A percentile compares a stretch with the other conserved stretches of the same genome.
phyloP scores from a whole-genome alignment of 768 basidiomycete species.

The Termitomyces sp. region DNA sequence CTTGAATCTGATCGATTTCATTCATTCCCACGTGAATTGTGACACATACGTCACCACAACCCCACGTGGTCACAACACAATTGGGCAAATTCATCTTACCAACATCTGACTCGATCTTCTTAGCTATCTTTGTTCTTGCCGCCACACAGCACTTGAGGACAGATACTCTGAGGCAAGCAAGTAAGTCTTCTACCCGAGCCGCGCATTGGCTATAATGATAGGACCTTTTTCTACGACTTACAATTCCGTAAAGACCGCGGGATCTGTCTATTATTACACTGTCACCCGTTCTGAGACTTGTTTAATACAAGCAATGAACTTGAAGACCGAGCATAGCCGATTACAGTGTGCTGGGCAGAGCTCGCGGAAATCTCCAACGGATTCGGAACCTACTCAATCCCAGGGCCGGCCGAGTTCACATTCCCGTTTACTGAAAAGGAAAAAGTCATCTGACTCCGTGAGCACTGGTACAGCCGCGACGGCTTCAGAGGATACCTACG shows the following conservation, averaged over 20 bases:
- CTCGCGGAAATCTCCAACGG: background rate
- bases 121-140: background rate
- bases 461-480: conserved; percentile 12
- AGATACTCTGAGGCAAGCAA: no score
- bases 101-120: no score
- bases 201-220: background rate
- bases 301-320: background rate
- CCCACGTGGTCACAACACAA: background rate
- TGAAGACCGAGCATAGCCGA: background rate
- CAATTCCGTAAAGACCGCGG: background rate
- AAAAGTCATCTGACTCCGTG: conserved; percentile 16
- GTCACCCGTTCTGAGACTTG: background rate
- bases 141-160: background rate
- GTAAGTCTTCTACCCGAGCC: background rate
- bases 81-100: no score
- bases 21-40: conserved; percentile 5
- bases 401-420: background rate
- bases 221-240: background rate
- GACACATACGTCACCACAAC: background rate
- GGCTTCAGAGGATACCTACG: conserved; percentile 8
- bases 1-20: background rate
- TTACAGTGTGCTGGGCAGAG: background rate
- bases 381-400: background rate
- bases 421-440: conserved; percentile 18
- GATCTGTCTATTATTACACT: background rate